Evolutionary conservation across 169 alveolate species (phyloP), one percentile per base, ranked within the genome.

Genomic region (Plasmodium gallinaceum): DNA sequence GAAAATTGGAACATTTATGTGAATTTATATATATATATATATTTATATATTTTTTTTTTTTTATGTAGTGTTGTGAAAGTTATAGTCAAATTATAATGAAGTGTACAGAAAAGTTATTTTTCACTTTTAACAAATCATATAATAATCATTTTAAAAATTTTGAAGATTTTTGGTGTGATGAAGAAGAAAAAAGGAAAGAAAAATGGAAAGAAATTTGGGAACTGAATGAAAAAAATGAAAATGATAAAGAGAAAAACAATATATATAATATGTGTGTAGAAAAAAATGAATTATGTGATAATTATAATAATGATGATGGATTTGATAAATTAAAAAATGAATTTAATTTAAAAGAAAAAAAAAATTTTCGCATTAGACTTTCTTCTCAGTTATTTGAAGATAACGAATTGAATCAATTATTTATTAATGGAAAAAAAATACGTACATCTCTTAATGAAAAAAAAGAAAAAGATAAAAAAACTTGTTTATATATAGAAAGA

Each of bases 351-450:
- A 48, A 42, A 3, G 90, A 80, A 46, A 80, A 80, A 64, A 80
- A 80, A 80, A 80, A 80, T 37, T 80, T 80, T 46, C 78, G 90
- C 12, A 80, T 80, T 52, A 58, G 90, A 66, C 80, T 80, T 45
- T 80, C 90, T 5, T 80, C 90, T 0, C 83, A 80, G 14, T 61
- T 80, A 60, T 65, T 80, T 32, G 90, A 80, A 37, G 83, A 66
- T 32, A 78, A 66, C 7, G 90, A 66, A 66, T 57, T 66, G 24
- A 71, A 80, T 46, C 57, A 80, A 7, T 39, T 66, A 9, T 66
- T 52, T 54, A 12, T 24, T 5, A 72, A 42, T 7, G 48, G 52
- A 24, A 68, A 80, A 68, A 80, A 45, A 45, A 42, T 80, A 52
- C 65, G 90, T 14, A 8, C 45, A 3, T 42, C 76, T 3, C 58